Evolutionary conservation across 345 rosid species (phyloP).

Genomic region (Brassica cretica): DNA sequence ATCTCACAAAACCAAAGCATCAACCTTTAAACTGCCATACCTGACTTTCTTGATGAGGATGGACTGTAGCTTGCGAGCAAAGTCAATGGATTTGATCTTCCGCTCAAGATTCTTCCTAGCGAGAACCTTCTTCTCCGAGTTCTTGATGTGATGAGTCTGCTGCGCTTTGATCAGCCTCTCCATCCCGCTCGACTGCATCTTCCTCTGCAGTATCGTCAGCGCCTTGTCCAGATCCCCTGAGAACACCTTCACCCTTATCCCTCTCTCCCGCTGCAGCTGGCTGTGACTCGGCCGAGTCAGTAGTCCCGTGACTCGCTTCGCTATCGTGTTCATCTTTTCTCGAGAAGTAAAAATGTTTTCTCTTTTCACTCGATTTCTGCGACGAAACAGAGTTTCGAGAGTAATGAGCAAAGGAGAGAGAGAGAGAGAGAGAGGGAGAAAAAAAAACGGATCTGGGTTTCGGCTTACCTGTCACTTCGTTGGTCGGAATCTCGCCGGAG

Average conservation of each 20-base stretch:
- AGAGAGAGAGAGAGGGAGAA: not conserved
- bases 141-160: conserved; percentile 72
- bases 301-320: conserved; percentile 36
- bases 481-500: conserved; percentile 27
- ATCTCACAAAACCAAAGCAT: not conserved
- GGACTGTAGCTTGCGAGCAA: conserved; percentile 74
- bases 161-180: conserved; percentile 74
- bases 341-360: not conserved
- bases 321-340: conserved; percentile 37
- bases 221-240: conserved; percentile 73
- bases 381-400: not conserved
- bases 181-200: conserved; percentile 85
- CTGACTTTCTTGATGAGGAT: conserved; percentile 78
- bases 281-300: conserved; percentile 36
- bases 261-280: conserved; percentile 65
- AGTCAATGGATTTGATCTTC: conserved; percentile 65
- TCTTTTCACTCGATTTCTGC: not conserved
- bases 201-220: conserved; percentile 62
- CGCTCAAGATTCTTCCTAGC: conserved; percentile 77
- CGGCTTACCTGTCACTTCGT: conserved; percentile 10
- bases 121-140: conserved; percentile 88
- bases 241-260: conserved; percentile 75
- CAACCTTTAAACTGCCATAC: conserved; percentile 24
- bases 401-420: not conserved
- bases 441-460: not conserved